Percentiles rank a stretch among this genome's conserved stretches.
Evolutionary conservation across 2,329 filamentous ascomycete genomes (phyloP).

Genomic region (Ceratocystis variospora): DNA sequence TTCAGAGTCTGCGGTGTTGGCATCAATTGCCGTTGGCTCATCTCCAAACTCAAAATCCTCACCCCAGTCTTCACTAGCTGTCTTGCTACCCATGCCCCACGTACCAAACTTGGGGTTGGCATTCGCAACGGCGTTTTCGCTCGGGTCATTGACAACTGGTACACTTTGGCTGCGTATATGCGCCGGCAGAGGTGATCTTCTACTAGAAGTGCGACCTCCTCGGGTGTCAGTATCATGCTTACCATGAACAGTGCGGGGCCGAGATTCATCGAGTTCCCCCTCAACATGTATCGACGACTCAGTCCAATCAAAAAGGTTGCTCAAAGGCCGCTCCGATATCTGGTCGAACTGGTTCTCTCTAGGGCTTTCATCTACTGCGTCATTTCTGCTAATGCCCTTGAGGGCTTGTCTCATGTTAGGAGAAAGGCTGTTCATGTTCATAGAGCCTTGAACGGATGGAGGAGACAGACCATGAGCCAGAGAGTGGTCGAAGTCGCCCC

Average conservation of each 20-base stretch:
- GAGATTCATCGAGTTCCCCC: slow-evolving; percentile 41
- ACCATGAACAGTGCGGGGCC: slow-evolving; percentile 62
- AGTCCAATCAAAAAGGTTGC: slow-evolving; percentile 67
- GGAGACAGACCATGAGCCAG: slow-evolving; percentile 45
- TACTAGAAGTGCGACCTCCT: slow-evolving; percentile 52
- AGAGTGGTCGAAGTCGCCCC: slow-evolving; percentile 42
- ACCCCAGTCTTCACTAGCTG: slow-evolving; percentile 75
- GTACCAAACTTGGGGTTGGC: slow-evolving; percentile 56
- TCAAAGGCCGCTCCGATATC: slow-evolving; percentile 39
- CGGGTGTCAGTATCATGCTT: slow-evolving; percentile 59
- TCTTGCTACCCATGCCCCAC: slow-evolving; percentile 68
- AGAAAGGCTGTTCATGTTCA: slow-evolving; percentile 40
- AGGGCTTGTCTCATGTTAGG: slow-evolving; percentile 42
- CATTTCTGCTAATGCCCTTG: slow-evolving; percentile 38
- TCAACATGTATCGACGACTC: slow-evolving; percentile 52
- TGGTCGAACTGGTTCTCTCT: slow-evolving; percentile 14
- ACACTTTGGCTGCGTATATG: slow-evolving; percentile 74
- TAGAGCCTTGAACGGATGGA: slow-evolving; percentile 36
- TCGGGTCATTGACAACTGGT: slow-evolving; percentile 52
- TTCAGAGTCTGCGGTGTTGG: slow-evolving; percentile 25
- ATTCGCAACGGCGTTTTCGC: slow-evolving; percentile 27
- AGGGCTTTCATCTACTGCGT: slow-evolving; percentile 21
- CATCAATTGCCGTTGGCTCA: slow-evolving; percentile 29
- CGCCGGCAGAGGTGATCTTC: slow-evolving; percentile 52
- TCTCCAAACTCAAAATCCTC: slow-evolving; percentile 68